Evolutionary conservation across 176 grass and related monocot species (phyloP), one percentile per base, ranked within the genome.

Genomic region (Echinochloa phyllopogon): DNA sequence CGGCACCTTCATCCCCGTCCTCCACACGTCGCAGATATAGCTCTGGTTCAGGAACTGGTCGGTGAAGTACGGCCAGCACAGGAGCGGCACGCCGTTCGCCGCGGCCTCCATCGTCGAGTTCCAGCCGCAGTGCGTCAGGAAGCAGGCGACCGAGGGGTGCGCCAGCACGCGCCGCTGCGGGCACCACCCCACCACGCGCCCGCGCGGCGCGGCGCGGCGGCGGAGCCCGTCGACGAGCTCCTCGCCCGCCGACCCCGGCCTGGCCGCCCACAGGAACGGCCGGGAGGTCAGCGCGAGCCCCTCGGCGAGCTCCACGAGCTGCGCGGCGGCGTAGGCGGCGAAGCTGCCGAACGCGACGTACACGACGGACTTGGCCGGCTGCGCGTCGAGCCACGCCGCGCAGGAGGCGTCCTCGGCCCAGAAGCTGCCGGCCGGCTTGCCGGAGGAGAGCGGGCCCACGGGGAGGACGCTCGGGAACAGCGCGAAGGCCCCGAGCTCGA

Each of bases 41-140:
- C 61, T 85, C 65, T 69, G 87, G 83, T 87, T 81, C 9, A 87
- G 38, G 70, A 94, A 87, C 69, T 94, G 90, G 72, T 94, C 93
- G 0, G 57, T 16, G 53, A 90, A 90, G 71, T 75, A 94, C 2
- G 93, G 93, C 89, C 86, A 94, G 74, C 87, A 94, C 14, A 94
- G 77, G 68, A 92, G 85, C 73, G 82, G 84, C 23, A 86, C 27
- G 43, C 93, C 89, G 47, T 74, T 89, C 0, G 40, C 20, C 40
- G 72, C 61, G 48, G 82, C 82, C 10, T 89, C 87, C 36, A 86
- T 65, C 29, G 87, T 81, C 20, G 94, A 91, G 77, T 96, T 96
- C 91, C 91, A 96, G 3, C 91, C 86, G 73, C 91, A 93, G 81
- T 96, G 94, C 27, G 91, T 91, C 39, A 96, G n/a, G 77, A 96